phyloP scores from a whole-genome alignment of 108 stramenopile species.

The Conticribra weissflogii region DNA sequence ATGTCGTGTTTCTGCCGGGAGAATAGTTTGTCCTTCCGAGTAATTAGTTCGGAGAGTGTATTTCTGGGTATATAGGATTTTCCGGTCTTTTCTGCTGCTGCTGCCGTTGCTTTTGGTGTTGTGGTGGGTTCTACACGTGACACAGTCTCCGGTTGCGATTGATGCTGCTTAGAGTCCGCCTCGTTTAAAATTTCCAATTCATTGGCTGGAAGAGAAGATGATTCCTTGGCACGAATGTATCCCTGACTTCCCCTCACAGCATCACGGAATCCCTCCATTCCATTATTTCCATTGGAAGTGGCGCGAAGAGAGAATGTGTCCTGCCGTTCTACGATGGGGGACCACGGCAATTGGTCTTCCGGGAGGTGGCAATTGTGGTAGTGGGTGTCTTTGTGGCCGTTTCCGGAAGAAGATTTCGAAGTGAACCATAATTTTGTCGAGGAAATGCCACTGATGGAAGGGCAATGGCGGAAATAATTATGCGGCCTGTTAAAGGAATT shows the following conservation, averaged over 20 bases:
- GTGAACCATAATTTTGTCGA: background rate
- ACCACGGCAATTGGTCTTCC: slow-evolving; percentile 27
- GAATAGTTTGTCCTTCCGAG: background rate
- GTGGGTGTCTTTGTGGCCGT: background rate
- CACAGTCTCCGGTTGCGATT: no score
- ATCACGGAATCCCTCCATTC: slow-evolving; percentile 43
- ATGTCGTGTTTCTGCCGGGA: background rate
- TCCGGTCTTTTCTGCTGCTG: background rate
- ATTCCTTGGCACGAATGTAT: slow-evolving; percentile 29
- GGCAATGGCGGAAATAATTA: no score
- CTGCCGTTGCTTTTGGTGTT: background rate
- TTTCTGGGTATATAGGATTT: background rate
- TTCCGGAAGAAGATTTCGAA: background rate
- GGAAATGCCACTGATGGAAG: no score
- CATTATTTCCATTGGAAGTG: background rate
- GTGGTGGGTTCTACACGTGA: background rate
- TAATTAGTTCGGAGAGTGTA: background rate
- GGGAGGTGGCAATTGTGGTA: background rate
- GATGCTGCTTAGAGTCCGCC: no score
- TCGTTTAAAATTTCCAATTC: background rate
- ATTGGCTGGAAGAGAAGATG: no score
- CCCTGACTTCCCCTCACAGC: slow-evolving; percentile 39
- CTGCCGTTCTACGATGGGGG: slow-evolving; percentile 32
- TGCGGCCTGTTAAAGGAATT: no score
- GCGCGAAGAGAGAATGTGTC: background rate